Conservation (phyloP, 352 stramenopile genomes). For the Phytophthora sansomeana region DNA sequence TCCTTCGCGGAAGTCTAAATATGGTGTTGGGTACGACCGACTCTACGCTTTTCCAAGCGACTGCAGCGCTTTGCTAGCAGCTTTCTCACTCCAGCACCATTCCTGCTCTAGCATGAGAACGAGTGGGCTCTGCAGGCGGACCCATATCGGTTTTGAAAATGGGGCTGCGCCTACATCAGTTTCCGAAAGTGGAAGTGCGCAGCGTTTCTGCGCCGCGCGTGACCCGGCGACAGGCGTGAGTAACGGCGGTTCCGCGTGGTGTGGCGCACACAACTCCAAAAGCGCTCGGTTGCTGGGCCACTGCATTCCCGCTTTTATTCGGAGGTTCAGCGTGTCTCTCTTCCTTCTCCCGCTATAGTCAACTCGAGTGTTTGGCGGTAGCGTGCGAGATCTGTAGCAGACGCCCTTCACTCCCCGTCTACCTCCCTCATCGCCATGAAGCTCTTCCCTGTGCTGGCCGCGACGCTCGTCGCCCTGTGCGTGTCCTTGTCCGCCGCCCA, state of each 20-base stretch:
- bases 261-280: conserved; percentile 3
- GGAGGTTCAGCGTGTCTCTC: conserved; percentile 32
- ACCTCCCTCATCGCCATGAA: conserved; percentile 41
- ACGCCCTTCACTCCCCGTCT: conserved; percentile 26
- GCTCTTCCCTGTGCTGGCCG: conserved; percentile 36
- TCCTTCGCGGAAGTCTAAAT: too few relatives aligned
- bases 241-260: conserved; percentile 16
- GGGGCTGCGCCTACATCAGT: background rate
- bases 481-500: conserved; percentile 18
- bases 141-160: conserved; percentile 1
- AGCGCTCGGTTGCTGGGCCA: background rate
- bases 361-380: conserved; percentile 13
- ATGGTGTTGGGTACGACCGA: too few relatives aligned
- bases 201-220: background rate
- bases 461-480: conserved; percentile 32
- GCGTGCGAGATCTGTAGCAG: conserved; percentile 16
- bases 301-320: conserved; percentile 45
- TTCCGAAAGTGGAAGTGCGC: background rate
- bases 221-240: conserved; percentile 17
- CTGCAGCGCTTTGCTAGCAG: too few relatives aligned
- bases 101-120: too few relatives aligned
- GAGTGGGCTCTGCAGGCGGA: background rate
- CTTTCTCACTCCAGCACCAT: too few relatives aligned
- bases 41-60: too few relatives aligned
- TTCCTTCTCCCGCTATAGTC: conserved; percentile 15